A percentile compares a stretch with the other conserved stretches of the same genome.
Conservation (phyloP, 2,329 filamentous ascomycete genomes). For the Graphium sp. region DNA sequence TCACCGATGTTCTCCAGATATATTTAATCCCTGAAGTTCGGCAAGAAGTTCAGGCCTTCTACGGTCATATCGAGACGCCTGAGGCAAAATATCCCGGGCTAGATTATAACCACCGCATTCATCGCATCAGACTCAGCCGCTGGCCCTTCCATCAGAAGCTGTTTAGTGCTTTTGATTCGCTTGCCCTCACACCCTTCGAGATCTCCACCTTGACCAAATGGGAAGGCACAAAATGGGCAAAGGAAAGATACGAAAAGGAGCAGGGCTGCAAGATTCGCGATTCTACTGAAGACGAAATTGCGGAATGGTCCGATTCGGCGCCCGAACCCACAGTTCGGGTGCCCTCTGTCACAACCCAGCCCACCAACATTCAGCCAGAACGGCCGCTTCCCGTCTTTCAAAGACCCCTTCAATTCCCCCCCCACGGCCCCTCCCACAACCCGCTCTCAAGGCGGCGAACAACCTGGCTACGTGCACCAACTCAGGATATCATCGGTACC, state of each 20-base stretch:
- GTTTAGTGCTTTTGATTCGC: constrained; percentile 57
- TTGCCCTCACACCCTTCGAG: constrained; percentile 52
- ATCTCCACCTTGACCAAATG: constrained; percentile 60
- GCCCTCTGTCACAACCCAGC: background rate
- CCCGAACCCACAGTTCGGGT: constrained; percentile 1
- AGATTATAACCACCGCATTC: constrained; percentile 57
- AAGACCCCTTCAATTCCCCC: no score
- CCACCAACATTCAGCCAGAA: constrained; percentile 1
- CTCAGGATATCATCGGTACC: no score
- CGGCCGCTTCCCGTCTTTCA: constrained; percentile 4
- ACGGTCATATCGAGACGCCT: constrained; percentile 61
- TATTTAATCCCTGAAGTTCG: constrained; percentile 63
- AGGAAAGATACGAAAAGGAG: constrained; percentile 63
- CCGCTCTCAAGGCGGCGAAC: no score
- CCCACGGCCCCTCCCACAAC: no score
- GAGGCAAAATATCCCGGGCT: constrained; percentile 72
- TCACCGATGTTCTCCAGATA: constrained; percentile 51
- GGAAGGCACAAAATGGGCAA: constrained; percentile 73
- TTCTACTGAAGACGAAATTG: constrained; percentile 53
- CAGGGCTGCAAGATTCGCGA: constrained; percentile 54
- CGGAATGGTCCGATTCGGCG: constrained; percentile 36
- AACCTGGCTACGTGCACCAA: no score
- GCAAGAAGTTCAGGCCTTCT: constrained; percentile 63
- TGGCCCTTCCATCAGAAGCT: constrained; percentile 63
- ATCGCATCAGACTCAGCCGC: constrained; percentile 61